phyloP scores from a whole-genome alignment of 495 filamentous ascomycete genomes.

The Xylaria castorea region DNA sequence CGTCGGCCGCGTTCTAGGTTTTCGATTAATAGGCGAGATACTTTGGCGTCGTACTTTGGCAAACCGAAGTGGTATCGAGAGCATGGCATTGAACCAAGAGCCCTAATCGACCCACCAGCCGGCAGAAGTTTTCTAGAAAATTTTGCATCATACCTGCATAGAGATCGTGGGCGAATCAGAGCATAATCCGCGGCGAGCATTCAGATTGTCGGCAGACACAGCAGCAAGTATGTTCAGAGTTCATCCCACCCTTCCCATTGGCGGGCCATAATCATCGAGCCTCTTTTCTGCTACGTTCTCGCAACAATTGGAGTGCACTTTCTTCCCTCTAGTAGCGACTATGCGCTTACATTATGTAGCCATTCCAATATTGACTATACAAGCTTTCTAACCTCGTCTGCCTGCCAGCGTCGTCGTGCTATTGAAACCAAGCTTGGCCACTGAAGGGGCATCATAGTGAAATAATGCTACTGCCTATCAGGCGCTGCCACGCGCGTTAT shows the following conservation, averaged over 20 bases:
- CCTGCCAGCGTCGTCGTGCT: not conserved
- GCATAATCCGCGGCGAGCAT: not conserved
- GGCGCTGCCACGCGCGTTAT: slow-evolving; percentile 15
- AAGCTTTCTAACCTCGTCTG: not conserved
- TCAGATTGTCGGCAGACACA: slow-evolving; percentile 5
- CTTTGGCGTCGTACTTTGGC: not conserved
- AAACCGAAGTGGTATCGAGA: slow-evolving; percentile 4
- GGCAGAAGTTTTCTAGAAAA: slow-evolving; percentile 28
- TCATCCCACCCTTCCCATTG: not conserved
- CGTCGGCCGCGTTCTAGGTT: not conserved
- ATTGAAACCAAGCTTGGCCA: not conserved
- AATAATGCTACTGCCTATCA: slow-evolving; percentile 21
- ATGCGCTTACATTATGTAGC: not conserved
- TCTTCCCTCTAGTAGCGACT: not conserved
- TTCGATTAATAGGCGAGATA: slow-evolving; percentile 17
- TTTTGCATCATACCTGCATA: slow-evolving; percentile 15
- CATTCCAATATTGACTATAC: not conserved
- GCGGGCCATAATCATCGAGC: not conserved
- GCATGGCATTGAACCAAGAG: slow-evolving; percentile 6
- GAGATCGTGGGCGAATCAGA: slow-evolving; percentile 19
- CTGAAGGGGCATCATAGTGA: slow-evolving; percentile 1
- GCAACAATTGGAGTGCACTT: not conserved
- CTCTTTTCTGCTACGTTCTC: not conserved
- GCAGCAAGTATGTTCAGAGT: not conserved
- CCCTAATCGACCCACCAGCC: slow-evolving; percentile 17